phyloP scores from a whole-genome alignment of 495 filamentous ascomycete species.

The Annulohypoxylon maeteangense region DNA sequence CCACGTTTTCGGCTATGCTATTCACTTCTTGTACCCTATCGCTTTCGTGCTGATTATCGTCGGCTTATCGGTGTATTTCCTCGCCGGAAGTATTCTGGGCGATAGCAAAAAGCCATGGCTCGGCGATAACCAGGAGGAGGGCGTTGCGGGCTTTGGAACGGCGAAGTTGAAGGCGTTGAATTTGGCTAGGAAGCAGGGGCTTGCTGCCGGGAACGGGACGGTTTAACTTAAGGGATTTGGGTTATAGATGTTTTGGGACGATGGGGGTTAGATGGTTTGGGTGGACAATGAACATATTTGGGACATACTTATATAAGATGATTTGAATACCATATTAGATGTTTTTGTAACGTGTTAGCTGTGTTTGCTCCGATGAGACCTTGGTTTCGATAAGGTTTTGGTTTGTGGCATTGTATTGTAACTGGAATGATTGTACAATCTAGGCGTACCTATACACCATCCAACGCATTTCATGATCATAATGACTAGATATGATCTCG shows the following conservation, averaged over 20 bases:
- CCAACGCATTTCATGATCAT: too few species aligned
- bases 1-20: conserved; percentile 78
- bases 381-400: too few species aligned
- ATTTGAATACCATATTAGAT: too few species aligned
- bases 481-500: not conserved
- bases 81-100: conserved; percentile 79
- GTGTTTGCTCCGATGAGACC: too few species aligned
- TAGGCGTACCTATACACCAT: too few species aligned
- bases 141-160: conserved; percentile 85
- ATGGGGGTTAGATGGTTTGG: not conserved
- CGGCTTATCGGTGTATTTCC: conserved; percentile 84
- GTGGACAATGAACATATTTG: too few species aligned
- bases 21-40: conserved; percentile 94
- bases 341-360: too few species aligned
- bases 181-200: conserved; percentile 52
- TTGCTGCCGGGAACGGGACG: conserved; percentile 24
- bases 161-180: conserved; percentile 82
- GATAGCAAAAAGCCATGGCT: conserved; percentile 96
- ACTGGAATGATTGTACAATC: too few species aligned
- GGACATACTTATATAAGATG: too few species aligned
- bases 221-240: conserved; percentile 21
- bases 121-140: conserved; percentile 82
- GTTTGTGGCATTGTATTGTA: too few species aligned
- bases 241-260: not conserved
- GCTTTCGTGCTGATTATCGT: conserved; percentile 92